phyloP scores from a whole-genome alignment of 352 stramenopile species.

The Aphanomyces stellatus region DNA sequence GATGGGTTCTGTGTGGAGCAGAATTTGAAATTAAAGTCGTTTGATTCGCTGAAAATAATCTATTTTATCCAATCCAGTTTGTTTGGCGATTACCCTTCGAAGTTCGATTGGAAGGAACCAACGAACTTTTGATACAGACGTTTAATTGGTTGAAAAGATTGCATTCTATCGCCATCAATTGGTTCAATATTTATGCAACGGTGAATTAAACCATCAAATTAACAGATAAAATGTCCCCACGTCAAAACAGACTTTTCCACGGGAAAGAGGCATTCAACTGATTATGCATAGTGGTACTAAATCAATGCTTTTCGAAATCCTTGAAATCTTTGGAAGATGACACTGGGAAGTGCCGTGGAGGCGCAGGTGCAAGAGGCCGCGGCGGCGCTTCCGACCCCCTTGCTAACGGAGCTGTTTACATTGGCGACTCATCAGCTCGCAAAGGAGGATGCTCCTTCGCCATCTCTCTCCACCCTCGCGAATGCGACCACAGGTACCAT shows the following conservation, averaged over 20 bases:
- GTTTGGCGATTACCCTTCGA: not conserved
- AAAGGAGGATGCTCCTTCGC: not conserved
- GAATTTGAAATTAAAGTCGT: conserved; percentile 1
- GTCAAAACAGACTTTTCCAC: too few relatives aligned
- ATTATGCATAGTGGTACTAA: too few relatives aligned
- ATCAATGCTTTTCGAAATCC: too few relatives aligned
- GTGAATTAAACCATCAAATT: too few relatives aligned
- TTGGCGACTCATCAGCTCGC: not conserved
- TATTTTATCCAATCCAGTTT: not conserved
- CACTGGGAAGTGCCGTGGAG: not conserved
- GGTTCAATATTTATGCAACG: too few relatives aligned
- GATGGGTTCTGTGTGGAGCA: not conserved
- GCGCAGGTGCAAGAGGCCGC: not conserved
- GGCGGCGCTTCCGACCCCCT: not conserved
- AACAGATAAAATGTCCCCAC: too few relatives aligned
- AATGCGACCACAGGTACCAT: not conserved
- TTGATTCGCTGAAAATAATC: conserved; percentile 1
- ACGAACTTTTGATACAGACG: too few relatives aligned
- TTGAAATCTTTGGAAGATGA: conserved; percentile 1
- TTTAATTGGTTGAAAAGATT: too few relatives aligned
- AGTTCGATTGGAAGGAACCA: too few relatives aligned
- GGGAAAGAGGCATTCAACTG: too few relatives aligned
- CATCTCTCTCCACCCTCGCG: not conserved
- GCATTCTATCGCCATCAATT: too few relatives aligned
- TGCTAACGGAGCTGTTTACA: not conserved